A percentile compares a stretch with the other conserved stretches of the same genome.
These are phyloP conservation scores for Aspergillus piperis DNA, from an alignment of 2,329 filamentous ascomycete genomes.

Conservation along the genomic window DNA sequence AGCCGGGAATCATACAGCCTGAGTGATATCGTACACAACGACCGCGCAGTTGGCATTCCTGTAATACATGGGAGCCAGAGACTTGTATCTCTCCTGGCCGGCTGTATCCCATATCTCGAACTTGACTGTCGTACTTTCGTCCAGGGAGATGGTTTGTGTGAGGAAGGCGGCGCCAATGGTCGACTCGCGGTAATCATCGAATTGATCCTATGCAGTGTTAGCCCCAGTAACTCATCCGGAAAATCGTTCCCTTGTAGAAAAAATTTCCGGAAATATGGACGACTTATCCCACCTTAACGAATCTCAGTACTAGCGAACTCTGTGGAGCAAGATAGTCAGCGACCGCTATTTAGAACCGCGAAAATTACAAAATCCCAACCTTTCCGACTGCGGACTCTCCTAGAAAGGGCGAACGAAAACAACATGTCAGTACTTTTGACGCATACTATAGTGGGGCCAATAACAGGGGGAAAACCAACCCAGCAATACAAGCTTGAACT, in stretches of 20 bases:
- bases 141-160: constrained; percentile 96
- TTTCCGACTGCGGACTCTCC: constrained; percentile 99
- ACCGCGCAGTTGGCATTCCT: constrained; percentile 98
- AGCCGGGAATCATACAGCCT: constrained; percentile 70
- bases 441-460: constrained; percentile 5
- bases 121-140: constrained; percentile 97
- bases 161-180: constrained; percentile 98
- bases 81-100: constrained; percentile 98
- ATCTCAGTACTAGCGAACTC: constrained; percentile 97
- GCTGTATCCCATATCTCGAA: constrained; percentile 99
- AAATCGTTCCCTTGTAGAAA: not conserved
- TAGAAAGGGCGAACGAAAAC: constrained; percentile 43
- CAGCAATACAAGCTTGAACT: constrained; percentile 97
- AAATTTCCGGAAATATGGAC: not conserved
- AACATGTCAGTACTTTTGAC: constrained; percentile 21
- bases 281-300: constrained; percentile 78
- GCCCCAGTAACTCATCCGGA: not conserved
- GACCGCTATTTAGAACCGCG: constrained; percentile 16
- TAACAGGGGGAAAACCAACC: constrained; percentile 60
- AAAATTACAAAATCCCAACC: constrained; percentile 53
- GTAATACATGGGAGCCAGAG: constrained; percentile 98
- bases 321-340: constrained; percentile 49
- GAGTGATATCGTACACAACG: constrained; percentile 98
- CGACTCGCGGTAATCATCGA: constrained; percentile 96
- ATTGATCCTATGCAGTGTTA: constrained; percentile 74